Evolutionary conservation across 116 monocot species (phyloP), one percentile per base, ranked within the genome.

Genomic region (Cymodocea nodosa): DNA sequence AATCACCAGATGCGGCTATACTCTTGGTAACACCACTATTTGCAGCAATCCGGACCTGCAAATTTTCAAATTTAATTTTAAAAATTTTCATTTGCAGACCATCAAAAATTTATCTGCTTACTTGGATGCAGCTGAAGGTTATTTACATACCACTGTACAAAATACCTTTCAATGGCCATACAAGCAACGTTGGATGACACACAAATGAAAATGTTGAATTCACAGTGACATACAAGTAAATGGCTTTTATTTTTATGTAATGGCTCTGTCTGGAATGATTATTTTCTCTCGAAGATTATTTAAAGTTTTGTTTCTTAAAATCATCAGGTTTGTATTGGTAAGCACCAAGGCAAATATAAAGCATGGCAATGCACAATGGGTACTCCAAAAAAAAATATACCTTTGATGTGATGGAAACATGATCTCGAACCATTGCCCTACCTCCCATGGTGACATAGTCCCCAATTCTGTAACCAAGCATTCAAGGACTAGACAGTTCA

Each of bases 371-470:
- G 5, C 44, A 6, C 44, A 44, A 1, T 3, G 11, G 44, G 5
- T 44, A 44, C 11, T 8, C 11, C 0, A 44, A 44, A 8, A n/a
- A 68, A n/a, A n/a, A n/a, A n/a, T n/a, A 23, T 71, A 87, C 90
- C 89, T 94, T 90, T 50, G 94, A 94, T 77, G 78, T 81, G 78
- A 95, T 82, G 48, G 82, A 83, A 52, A 90, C 83, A 77, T 90
- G 95, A 78, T 95, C 95, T 34, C 85, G 76, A 17, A 90, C 67
- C 70, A 83, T 83, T 55, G 73, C 90, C 61, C 83, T 77, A 51
- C 95, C 95, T 64, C 83, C 95, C 74, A 95, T 71, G 35, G 81
- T 81, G 23, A 90, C 85, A 83, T 85, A 90, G 70, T 95, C 85
- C 48, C 95, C 95, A 19, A 90, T 64, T 62, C 95, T 95, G 70